phyloP scores from a whole-genome alignment of 306 rosid species.

The Citrullus amarus region DNA sequence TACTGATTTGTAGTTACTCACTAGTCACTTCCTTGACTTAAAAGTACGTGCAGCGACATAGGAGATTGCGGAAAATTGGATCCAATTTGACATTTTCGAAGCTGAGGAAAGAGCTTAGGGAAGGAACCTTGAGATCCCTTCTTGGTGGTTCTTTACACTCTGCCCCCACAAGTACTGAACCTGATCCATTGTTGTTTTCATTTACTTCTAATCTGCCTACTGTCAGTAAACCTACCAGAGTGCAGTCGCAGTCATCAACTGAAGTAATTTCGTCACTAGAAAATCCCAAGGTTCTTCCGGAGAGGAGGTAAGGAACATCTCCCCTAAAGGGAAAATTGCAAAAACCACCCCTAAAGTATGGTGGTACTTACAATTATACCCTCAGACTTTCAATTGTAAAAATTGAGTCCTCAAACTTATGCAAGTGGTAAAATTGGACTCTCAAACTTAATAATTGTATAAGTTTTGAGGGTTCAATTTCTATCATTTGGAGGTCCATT shows the following conservation, averaged over 20 bases:
- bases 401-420: too few relatives aligned
- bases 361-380: too few relatives aligned
- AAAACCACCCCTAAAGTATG: too few relatives aligned
- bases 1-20: neutral
- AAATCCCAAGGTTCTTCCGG: conserved; percentile 25
- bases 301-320: conserved; percentile 27
- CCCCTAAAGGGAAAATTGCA: neutral
- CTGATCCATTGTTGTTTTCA: conserved; percentile 75
- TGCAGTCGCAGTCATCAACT: conserved; percentile 24
- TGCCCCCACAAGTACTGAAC: conserved; percentile 44
- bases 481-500: too few relatives aligned
- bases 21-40: conserved; percentile 37
- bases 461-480: too few relatives aligned
- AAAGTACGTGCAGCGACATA: conserved; percentile 71
- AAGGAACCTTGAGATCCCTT: conserved; percentile 67
- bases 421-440: too few relatives aligned
- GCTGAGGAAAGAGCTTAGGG: conserved; percentile 71
- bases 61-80: conserved; percentile 55
- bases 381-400: too few relatives aligned
- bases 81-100: conserved; percentile 48
- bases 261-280: conserved; percentile 31
- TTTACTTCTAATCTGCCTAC: conserved; percentile 53
- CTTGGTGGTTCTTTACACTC: conserved; percentile 58
- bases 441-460: too few relatives aligned
- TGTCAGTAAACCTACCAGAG: conserved; percentile 28